Percentiles rank a stretch among this genome's conserved stretches.
Conservation (phyloP, 371 early-diverging fungal genomes). For the Mortierella sp. region DNA sequence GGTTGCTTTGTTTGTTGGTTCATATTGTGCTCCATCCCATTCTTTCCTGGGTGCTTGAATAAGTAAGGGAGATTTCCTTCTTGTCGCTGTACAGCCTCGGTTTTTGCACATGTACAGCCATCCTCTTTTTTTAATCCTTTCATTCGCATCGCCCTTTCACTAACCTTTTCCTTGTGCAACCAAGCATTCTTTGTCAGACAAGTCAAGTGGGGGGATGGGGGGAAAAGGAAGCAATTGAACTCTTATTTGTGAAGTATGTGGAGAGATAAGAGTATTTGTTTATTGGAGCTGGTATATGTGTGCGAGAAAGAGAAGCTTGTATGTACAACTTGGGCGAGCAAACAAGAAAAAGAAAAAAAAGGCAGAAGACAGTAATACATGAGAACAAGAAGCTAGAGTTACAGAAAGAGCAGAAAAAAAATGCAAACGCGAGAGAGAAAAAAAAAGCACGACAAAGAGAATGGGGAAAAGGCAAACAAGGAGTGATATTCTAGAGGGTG, state of each 20-base stretch:
- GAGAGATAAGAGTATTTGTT: not conserved
- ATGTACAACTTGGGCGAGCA: constrained; percentile 12
- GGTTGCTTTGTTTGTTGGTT: not conserved
- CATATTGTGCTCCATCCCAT: no score
- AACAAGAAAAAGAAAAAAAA: not conserved
- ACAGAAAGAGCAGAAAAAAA: not conserved
- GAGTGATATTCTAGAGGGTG: constrained; percentile 24
- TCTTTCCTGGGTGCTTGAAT: not conserved
- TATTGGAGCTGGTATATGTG: constrained; percentile 20
- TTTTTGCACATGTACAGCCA: no score
- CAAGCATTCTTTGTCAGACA: not conserved
- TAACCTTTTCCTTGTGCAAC: not conserved
- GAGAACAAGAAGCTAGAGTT: not conserved
- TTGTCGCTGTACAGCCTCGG: not conserved
- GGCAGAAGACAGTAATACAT: no score
- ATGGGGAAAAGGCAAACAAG: not conserved
- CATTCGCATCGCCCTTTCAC: not conserved
- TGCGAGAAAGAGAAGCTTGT: constrained; percentile 9
- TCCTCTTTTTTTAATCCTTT: not conserved
- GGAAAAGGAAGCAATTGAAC: not conserved
- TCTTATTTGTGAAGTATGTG: not conserved
- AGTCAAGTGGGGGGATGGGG: not conserved
- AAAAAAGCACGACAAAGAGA: not conserved
- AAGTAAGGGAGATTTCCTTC: not conserved
- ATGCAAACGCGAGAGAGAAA: no score